Percentiles rank a stretch among this genome's conserved stretches.
Evolutionary conservation across 805 yeast genomes (phyloP).

Genomic region (Saitoella complicata): DNA sequence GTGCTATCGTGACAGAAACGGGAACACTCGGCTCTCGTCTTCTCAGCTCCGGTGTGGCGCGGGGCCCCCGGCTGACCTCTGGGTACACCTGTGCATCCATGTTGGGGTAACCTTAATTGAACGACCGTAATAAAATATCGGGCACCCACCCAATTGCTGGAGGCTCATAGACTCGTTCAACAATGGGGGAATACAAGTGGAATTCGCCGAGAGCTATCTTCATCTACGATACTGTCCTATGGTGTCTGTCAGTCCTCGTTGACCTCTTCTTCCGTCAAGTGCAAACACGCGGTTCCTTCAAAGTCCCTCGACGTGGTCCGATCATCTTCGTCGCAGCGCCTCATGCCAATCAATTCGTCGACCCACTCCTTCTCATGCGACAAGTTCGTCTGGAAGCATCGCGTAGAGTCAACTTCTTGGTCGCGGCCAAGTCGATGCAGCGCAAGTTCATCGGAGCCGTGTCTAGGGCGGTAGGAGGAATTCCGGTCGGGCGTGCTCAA

Average conservation of each 20-base stretch:
- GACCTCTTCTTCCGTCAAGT: conserved; percentile 76
- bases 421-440: conserved; percentile 66
- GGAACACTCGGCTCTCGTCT: no score
- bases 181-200: no score
- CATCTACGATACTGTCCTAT: conserved; percentile 23
- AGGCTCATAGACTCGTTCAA: no score
- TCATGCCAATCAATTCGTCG: conserved; percentile 90
- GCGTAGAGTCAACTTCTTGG: conserved; percentile 60
- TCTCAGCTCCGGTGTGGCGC: no score
- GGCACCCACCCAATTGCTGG: no score
- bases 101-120: no score
- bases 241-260: conserved; percentile 21
- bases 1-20: no score
- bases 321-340: conserved; percentile 92
- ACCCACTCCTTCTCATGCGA: conserved; percentile 67
- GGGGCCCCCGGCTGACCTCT: no score
- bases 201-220: conserved; percentile 3
- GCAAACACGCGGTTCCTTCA: conserved; percentile 71
- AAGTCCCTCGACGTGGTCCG: conserved; percentile 57
- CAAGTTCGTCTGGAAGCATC: conserved; percentile 54
- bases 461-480: conserved; percentile 60
- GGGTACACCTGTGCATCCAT: no score
- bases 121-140: no score
- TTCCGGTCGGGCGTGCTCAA: conserved; percentile 87
- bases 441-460: conserved; percentile 55